Evolutionary conservation across 305 asterid genomes (phyloP).

Genomic region (Fraxinus albicans): DNA sequence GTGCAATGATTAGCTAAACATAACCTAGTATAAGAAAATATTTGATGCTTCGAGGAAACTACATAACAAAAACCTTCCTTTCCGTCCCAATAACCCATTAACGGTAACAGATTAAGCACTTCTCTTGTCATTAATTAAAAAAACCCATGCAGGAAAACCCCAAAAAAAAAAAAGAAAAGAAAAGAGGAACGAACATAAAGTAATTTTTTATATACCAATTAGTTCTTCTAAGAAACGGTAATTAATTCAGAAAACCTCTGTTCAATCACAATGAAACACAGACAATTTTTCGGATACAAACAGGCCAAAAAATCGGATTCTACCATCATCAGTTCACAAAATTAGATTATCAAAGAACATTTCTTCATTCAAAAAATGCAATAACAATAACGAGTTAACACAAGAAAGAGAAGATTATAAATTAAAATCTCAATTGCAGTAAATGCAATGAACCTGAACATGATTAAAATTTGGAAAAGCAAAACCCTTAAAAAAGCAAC

Average conservation of each 20-base stretch:
- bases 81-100: neutral
- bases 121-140: neutral
- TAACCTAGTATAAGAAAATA: no score
- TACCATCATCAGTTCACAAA: slow-evolving; percentile 3
- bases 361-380: slow-evolving; percentile 1
- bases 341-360: neutral
- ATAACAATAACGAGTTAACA: slow-evolving; percentile 11
- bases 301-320: neutral
- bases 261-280: neutral
- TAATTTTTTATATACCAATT: neutral
- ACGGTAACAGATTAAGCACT: neutral
- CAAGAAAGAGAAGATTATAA: neutral
- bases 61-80: neutral
- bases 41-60: neutral
- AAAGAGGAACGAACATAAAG: slow-evolving; percentile 5
- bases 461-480: slow-evolving; percentile 32
- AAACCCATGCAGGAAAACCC: no score
- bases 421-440: slow-evolving; percentile 21
- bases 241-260: neutral
- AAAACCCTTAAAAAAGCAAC: slow-evolving; percentile 35
- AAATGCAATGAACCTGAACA: slow-evolving; percentile 44
- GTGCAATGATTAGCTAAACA: neutral
- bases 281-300: neutral
- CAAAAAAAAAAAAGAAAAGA: neutral
- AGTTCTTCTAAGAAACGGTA: slow-evolving; percentile 9